phyloP scores from a whole-genome alignment of 495 filamentous ascomycete species.

The Friedmanniomyces simplex region DNA sequence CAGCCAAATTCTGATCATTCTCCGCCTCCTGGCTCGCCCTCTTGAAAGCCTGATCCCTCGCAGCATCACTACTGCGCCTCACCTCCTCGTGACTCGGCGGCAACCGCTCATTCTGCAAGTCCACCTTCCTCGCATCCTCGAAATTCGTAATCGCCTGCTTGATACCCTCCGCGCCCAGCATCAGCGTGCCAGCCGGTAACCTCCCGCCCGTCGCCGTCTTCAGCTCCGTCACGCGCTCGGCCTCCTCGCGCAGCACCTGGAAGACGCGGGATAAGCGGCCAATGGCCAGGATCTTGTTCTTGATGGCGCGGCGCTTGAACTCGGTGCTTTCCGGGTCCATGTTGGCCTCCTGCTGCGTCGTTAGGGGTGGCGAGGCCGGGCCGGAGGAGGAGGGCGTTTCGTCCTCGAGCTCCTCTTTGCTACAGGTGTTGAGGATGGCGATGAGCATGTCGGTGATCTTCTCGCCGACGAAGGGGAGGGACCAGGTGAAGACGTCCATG shows the following conservation, averaged over 20 bases:
- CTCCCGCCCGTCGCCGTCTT: slow-evolving; percentile 93
- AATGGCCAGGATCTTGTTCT: slow-evolving; percentile 98
- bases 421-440: slow-evolving; percentile 94
- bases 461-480: slow-evolving; percentile 93
- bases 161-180: slow-evolving; percentile 96
- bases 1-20: slow-evolving; percentile 75
- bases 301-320: slow-evolving; percentile 88
- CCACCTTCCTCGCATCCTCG: slow-evolving; percentile 95
- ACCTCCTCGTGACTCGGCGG: slow-evolving; percentile 92
- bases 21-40: slow-evolving; percentile 77
- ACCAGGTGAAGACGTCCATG: slow-evolving; percentile 99
- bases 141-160: slow-evolving; percentile 98
- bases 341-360: slow-evolving; percentile 16
- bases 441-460: slow-evolving; percentile 99
- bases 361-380: slow-evolving; percentile 53
- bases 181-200: slow-evolving; percentile 88
- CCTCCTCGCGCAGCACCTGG: slow-evolving; percentile 95
- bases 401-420: slow-evolving; percentile 92
- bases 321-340: slow-evolving; percentile 77
- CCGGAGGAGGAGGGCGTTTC: slow-evolving; percentile 50
- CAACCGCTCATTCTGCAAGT: slow-evolving; percentile 89
- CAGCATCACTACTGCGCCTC: slow-evolving; percentile 62
- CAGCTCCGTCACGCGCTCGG: slow-evolving; percentile 89
- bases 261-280: slow-evolving; percentile 94
- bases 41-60: slow-evolving; percentile 70